phyloP scores from a whole-genome alignment of 805 yeast species.

The Candida sithepensis region DNA sequence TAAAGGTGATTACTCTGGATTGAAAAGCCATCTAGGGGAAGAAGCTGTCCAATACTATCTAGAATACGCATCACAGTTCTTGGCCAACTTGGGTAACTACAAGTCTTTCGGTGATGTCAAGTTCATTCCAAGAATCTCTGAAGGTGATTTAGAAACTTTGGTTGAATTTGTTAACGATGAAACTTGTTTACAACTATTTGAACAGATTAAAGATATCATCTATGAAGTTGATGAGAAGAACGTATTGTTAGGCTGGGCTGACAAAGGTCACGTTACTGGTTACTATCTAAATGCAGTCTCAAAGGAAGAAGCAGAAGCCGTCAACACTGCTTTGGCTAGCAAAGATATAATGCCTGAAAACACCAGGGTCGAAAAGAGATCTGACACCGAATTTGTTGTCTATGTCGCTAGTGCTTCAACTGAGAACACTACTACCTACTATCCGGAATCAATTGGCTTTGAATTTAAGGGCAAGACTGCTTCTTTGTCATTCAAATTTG shows the following conservation, averaged over 20 bases:
- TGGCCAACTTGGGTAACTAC: slow-evolving; percentile 72
- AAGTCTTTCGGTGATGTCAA: slow-evolving; percentile 88
- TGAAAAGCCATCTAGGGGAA: slow-evolving; percentile 33
- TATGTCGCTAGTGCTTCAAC: slow-evolving; percentile 63
- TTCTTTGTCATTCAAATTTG: slow-evolving; percentile 56
- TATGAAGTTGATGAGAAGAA: slow-evolving; percentile 47
- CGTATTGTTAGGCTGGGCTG: slow-evolving; percentile 73
- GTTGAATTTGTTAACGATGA: slow-evolving; percentile 39
- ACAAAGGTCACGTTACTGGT: slow-evolving; percentile 68
- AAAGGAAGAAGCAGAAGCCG: slow-evolving; percentile 58
- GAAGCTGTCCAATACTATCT: slow-evolving; percentile 45
- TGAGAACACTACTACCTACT: slow-evolving; percentile 51
- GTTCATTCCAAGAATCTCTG: slow-evolving; percentile 64
- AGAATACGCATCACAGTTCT: slow-evolving; percentile 73
- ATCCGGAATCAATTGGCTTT: slow-evolving; percentile 45
- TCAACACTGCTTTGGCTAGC: slow-evolving; percentile 63
- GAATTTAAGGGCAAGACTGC: slow-evolving; percentile 39
- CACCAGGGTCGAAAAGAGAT: slow-evolving; percentile 63
- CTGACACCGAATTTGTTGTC: slow-evolving; percentile 48
- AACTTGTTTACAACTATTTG: slow-evolving; percentile 33
- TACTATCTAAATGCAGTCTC: slow-evolving; percentile 62
- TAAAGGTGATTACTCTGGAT: slow-evolving; percentile 43
- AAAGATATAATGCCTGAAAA: slow-evolving; percentile 73
- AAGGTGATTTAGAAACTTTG: slow-evolving; percentile 46
- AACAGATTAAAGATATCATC: slow-evolving; percentile 43